Evolutionary conservation across 1,139 yeast species (phyloP), one percentile per base, ranked within the genome.

Genomic region (Kluyveromyces marxianus): DNA sequence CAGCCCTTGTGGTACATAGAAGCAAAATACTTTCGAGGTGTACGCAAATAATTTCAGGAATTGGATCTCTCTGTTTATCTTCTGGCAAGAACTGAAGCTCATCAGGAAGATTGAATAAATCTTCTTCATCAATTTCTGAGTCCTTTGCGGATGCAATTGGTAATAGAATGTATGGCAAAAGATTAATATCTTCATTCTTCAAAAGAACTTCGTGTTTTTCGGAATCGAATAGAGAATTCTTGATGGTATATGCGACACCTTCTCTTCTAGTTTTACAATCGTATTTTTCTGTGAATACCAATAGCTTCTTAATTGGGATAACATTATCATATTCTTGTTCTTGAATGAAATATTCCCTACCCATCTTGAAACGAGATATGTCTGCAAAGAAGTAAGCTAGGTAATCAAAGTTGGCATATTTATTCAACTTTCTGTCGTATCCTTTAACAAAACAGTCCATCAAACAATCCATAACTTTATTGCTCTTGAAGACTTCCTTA

Each of bases 401-500:
- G 60, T 87, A 90, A 64, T 90, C 96, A 58, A 68, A 92, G 54
- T 78, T 76, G 3, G 95, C 95, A 56, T 71, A 75, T 56, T 74
- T 75, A 67, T 87, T 89, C 48, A 87, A 70, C 14, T 78, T 67
- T 61, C 89, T 73, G 54, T 84, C 90, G 43, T 76, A 71, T 4
- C 96, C 96, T 60, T 85, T 85, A 41, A 89, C 96, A 64, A 89
- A 90, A 60, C 94, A 81, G 67, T 88, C 96, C 81, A 89, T 77
- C 39, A 90, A 71, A 64, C 94, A 84, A 60, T 87, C 95, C 67
- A 88, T 74, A n/a, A 80, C 80, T 36, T 70, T 72, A 7, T 59
- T 59, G 47, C 90, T 81, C 54, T 73, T 73, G 68, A 82, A 83
- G 3, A 74, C 60, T 0, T 63, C 62, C 37, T 61, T 63, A 48